These are phyloP conservation scores for Odonthalia washingtoniensis DNA, from an alignment of 31 red algal genomes.

Conservation along the genomic window DNA sequence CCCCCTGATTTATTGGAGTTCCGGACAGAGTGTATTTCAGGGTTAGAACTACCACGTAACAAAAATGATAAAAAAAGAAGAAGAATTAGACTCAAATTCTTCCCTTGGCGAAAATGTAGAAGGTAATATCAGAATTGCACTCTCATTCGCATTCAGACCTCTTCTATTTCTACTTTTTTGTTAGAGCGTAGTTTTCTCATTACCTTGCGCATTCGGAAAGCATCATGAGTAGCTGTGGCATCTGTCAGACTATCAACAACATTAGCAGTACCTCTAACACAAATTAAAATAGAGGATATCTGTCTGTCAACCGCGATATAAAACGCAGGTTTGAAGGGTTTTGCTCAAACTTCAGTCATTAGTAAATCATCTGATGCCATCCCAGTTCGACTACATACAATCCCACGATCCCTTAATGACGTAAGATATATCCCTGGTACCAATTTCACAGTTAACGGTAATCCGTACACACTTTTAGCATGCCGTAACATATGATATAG, in stretches of 20 bases:
- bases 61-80: no score
- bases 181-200: no score
- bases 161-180: no score
- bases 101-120: no score
- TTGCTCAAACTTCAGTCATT: conserved; percentile 40
- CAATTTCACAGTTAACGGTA: conserved; percentile 64
- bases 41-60: no score
- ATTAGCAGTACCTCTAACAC: conserved; percentile 80
- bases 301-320: conserved; percentile 80
- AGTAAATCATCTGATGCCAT: conserved; percentile 45
- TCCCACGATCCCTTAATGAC: conserved; percentile 60
- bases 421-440: conserved; percentile 67
- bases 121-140: no score
- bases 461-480: conserved; percentile 80
- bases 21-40: no score
- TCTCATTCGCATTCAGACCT: no score
- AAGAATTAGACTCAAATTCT: no score
- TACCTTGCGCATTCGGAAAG: conserved; percentile 64
- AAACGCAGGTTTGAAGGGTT: conserved; percentile 64
- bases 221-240: conserved; percentile 73
- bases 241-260: conserved; percentile 80
- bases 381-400: conserved; percentile 69
- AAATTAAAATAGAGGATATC: conserved; percentile 69
- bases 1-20: no score
- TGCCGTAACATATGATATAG: conserved; percentile 86